Percentiles rank a stretch among this genome's conserved stretches.
Conservation (phyloP, 371 early-diverging fungal species). For the Blakeslea trispora region DNA sequence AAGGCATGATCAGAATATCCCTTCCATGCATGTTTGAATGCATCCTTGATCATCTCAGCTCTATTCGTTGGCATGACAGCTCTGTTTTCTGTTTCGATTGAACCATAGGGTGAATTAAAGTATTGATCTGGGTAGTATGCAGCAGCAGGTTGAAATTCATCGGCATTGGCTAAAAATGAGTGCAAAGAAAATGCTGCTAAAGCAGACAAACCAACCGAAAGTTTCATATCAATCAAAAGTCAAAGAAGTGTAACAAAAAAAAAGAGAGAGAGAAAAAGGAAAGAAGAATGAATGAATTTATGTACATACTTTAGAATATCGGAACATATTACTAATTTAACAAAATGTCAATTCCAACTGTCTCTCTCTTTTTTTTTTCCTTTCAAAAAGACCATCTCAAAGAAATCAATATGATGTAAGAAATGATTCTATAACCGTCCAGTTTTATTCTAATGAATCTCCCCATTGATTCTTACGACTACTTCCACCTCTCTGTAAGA, state of each 20-base stretch:
- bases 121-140: slow-evolving; percentile 2
- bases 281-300: not conserved
- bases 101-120: not conserved
- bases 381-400: not conserved
- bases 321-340: not conserved
- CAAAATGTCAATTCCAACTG: not conserved
- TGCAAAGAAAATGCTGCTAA: not conserved
- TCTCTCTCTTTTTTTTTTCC: not conserved
- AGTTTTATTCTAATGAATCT: slow-evolving; percentile 31
- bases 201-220: not conserved
- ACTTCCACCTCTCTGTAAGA: slow-evolving; percentile 18
- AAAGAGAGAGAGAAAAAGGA: not conserved
- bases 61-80: not conserved
- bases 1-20: slow-evolving; percentile 69
- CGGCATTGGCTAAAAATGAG: not conserved
- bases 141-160: not conserved
- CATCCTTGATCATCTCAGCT: slow-evolving; percentile 38
- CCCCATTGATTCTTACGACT: slow-evolving; percentile 45
- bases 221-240: not conserved
- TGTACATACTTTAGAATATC: not conserved
- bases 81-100: not conserved
- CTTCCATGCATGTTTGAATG: slow-evolving; percentile 74
- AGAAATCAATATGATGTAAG: no score
- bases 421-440: not conserved
- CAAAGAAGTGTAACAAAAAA: not conserved